These are phyloP conservation scores for Bacterosira constricta DNA, from an alignment of 108 stramenopile genomes.

Conservation along the genomic window DNA sequence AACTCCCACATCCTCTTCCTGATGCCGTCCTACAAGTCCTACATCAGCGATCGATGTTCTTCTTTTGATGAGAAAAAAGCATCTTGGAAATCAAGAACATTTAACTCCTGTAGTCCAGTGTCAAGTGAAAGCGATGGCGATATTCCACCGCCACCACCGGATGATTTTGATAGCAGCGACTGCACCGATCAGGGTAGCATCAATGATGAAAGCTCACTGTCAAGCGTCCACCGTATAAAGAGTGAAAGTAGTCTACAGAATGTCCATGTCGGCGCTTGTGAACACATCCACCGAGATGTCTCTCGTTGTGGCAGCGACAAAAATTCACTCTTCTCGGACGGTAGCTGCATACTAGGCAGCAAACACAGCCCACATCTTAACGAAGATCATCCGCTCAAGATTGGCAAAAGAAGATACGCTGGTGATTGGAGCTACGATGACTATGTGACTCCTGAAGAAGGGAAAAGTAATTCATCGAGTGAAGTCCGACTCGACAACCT, in stretches of 20 bases:
- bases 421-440: background rate
- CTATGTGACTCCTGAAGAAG: background rate
- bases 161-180: background rate
- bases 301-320: background rate
- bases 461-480: background rate
- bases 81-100: background rate
- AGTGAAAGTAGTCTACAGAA: too few relatives aligned
- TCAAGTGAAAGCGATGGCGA: conserved; percentile 6
- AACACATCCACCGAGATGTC: too few relatives aligned
- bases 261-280: too few relatives aligned
- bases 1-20: too few relatives aligned
- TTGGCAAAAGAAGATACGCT: background rate
- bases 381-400: background rate
- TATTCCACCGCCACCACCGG: background rate
- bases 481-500: background rate
- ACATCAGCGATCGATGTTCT: background rate
- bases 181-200: background rate
- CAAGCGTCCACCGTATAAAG: too few relatives aligned
- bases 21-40: background rate
- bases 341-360: background rate
- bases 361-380: too few relatives aligned
- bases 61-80: background rate
- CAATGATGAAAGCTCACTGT: background rate
- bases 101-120: background rate
- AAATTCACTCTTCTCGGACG: background rate